These are phyloP conservation scores for Mollisiaceae sp. DNA, from an alignment of 2,329 filamentous ascomycete genomes.

Conservation along the genomic window DNA sequence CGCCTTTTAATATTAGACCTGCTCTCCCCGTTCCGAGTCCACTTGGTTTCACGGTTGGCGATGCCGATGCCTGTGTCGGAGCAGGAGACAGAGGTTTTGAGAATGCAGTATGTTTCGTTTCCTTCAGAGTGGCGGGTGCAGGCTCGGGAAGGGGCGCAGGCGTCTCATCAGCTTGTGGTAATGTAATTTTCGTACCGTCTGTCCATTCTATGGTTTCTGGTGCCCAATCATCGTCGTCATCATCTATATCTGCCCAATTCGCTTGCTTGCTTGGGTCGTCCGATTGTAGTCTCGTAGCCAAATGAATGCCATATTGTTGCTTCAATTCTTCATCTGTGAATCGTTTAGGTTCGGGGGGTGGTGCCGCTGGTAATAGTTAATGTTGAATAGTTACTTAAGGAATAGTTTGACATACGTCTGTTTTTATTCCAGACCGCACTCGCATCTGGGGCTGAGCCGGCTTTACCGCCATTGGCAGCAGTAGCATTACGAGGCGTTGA, in stretches of 20 bases:
- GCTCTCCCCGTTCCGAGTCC: constrained; percentile 49
- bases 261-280: constrained; percentile 77
- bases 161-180: constrained; percentile 65
- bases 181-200: constrained; percentile 82
- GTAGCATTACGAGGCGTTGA: constrained; percentile 52
- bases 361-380: constrained; percentile 54
- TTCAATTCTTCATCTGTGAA: constrained; percentile 85
- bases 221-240: constrained; percentile 87
- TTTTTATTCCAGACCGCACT: constrained; percentile 90
- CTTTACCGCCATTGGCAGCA: constrained; percentile 60
- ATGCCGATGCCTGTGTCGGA: constrained; percentile 39
- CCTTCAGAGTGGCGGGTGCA: constrained; percentile 34
- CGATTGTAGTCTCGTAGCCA: constrained; percentile 77
- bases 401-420: constrained; percentile 62
- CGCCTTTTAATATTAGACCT: constrained; percentile 68
- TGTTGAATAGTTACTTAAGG: constrained; percentile 17
- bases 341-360: constrained; percentile 76
- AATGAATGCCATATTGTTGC: constrained; percentile 84
- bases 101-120: constrained; percentile 32
- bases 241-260: constrained; percentile 90
- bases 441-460: constrained; percentile 68
- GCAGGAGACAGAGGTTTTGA: constrained; percentile 41
- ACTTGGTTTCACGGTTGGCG: constrained; percentile 39
- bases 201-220: constrained; percentile 87
- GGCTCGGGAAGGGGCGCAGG: constrained; percentile 37